Base-by-base conservation (phyloP, 148 eudicot genomes). In the Vaccinium vitisidaea region DNA sequence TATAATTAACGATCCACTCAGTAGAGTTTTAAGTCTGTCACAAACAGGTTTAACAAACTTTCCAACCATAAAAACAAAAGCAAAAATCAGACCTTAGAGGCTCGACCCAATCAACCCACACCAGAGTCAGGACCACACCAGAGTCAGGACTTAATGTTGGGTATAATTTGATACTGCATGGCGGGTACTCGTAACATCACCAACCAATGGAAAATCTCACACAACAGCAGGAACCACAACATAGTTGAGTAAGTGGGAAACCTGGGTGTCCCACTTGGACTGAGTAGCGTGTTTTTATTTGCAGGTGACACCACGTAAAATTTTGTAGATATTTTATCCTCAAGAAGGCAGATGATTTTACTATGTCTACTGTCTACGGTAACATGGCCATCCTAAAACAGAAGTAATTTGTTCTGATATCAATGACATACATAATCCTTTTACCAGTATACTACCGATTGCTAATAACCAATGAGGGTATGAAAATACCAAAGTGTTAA, bases 311-410 rank as follows among this genome's bases (percentile, higher is more conserved):
- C 12, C 27, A 63, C n/a, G 69, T n/a, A n/a, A 9, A n/a, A 63
- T 63, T 21, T n/a, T 63, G 27, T 21, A 63, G n/a, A 59, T 58
- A 58, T 21, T 59, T 59, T 19, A 59, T 43, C 82, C 50, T 39
- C 16, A 39, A 18, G 6, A 12, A 43, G 58, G 32, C 81, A 78
- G 46, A 78, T 58, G 55, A 21, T 25, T n/a, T 21, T 43, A 74
- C 15, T 16, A 21, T 39, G 74, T 65, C 55, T 9, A 53, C 55
- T 53, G 11, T 5, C 30, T 46, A 43, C 32, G 39, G 46, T 4
- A 46, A 49, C 21, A 11, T 32, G 63, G 54, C 21, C 75, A 81
- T 81, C 54, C 19, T 65, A 32, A 63, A 81, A 81, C 56, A 81
- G n/a, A 81, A 46, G 1, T 30, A 11, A 61, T 32, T 12, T 43